Evolutionary conservation across 495 filamentous ascomycete genomes (phyloP).

Genomic region (Penicillium dipodomyicola): DNA sequence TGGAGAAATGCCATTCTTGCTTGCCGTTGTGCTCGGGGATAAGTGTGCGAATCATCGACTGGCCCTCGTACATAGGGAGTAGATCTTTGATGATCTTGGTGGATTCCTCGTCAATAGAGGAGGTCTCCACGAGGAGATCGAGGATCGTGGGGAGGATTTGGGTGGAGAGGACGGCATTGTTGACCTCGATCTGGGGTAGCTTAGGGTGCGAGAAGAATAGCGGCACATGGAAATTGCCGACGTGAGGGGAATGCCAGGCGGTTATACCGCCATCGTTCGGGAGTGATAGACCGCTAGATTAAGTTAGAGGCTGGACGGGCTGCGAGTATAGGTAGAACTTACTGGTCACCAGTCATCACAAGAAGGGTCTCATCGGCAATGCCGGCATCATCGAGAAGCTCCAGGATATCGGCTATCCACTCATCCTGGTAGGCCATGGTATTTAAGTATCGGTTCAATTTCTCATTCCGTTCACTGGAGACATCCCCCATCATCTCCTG

Average conservation of each 20-base stretch:
- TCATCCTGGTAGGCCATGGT: constrained; percentile 38
- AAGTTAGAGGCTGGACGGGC: neutral
- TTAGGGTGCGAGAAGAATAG: constrained; percentile 41
- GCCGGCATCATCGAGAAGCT: constrained; percentile 36
- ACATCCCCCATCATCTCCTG: constrained; percentile 28
- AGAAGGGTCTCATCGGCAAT: constrained; percentile 44
- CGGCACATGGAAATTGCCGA: constrained; percentile 41
- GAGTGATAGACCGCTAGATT: constrained; percentile 28
- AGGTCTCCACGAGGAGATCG: constrained; percentile 38
- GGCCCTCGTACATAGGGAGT: constrained; percentile 42
- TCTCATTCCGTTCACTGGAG: constrained; percentile 25
- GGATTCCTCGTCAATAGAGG: constrained; percentile 29
- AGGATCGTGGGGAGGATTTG: constrained; percentile 44
- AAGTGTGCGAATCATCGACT: constrained; percentile 34
- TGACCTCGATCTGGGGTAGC: constrained; percentile 37
- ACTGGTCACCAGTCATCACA: constrained; percentile 46
- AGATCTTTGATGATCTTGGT: constrained; percentile 29
- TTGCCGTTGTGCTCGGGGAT: constrained; percentile 19
- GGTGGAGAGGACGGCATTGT: constrained; percentile 30
- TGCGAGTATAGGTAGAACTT: constrained; percentile 13
- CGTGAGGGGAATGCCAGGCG: constrained; percentile 37
- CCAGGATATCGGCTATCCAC: constrained; percentile 37
- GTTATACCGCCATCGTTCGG: constrained; percentile 32
- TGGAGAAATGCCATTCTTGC: constrained; percentile 41
- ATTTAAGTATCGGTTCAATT: constrained; percentile 43